Percentiles rank a stretch among this genome's conserved stretches.
Evolutionary conservation across 139 green algal genomes (phyloP).

Genomic region (Spirogloea muscicola): DNA sequence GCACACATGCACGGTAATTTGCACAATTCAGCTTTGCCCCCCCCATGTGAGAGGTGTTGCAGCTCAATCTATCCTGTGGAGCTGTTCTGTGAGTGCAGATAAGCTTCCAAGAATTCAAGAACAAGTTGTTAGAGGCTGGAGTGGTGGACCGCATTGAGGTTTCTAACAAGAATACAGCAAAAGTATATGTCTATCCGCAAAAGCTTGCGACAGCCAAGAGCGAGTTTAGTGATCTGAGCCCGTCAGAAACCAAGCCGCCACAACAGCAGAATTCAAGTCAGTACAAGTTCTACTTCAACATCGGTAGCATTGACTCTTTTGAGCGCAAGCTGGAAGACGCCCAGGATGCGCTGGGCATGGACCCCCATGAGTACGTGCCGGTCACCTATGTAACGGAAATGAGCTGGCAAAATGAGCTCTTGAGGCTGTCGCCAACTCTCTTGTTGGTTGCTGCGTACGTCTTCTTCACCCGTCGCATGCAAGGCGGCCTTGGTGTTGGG

Average conservation of each 20-base stretch:
- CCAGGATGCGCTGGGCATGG: constrained; percentile 61
- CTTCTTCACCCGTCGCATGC: constrained; percentile 74
- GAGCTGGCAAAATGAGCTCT: constrained; percentile 65
- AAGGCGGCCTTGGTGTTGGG: constrained; percentile 58
- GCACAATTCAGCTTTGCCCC: too few species aligned
- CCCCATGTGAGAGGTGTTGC: too few species aligned
- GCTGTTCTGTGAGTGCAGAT: too few species aligned
- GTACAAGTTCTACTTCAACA: constrained; percentile 91
- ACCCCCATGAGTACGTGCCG: constrained; percentile 58
- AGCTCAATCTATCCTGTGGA: too few species aligned
- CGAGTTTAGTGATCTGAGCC: background rate
- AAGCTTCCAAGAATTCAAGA: constrained; percentile 50
- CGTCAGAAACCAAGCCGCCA: background rate
- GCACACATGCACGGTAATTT: too few species aligned
- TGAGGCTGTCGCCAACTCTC: constrained; percentile 81
- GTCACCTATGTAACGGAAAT: constrained; percentile 74
- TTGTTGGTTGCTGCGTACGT: constrained; percentile 86
- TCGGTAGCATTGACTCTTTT: constrained; percentile 77
- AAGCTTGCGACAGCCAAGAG: background rate
- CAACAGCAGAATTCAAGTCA: background rate
- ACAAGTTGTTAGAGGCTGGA: constrained; percentile 72
- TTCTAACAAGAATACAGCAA: constrained; percentile 83
- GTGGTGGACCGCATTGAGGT: constrained; percentile 86
- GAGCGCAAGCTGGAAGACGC: constrained; percentile 94
- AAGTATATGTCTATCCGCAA: constrained; percentile 53